A percentile compares a stretch with the other conserved stretches of the same genome.
Conservation (phyloP, 805 yeast species). For the Maudiozyma bulderi region DNA sequence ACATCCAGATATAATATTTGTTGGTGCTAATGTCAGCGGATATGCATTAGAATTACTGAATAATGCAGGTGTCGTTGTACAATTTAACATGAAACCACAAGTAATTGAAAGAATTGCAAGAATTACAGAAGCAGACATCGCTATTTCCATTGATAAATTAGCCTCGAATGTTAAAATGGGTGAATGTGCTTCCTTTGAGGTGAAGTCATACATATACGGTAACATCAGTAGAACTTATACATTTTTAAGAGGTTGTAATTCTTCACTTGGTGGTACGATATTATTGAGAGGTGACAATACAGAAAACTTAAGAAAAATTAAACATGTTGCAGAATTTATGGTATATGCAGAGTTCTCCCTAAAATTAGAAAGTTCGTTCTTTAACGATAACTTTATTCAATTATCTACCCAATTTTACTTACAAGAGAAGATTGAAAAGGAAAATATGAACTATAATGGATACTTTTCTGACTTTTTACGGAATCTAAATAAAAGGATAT, state of each 20-base stretch:
- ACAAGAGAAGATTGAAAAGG: constrained; percentile 10
- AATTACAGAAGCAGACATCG: constrained; percentile 75
- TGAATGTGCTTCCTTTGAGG: constrained; percentile 60
- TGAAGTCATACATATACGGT: constrained; percentile 51
- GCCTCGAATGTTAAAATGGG: constrained; percentile 70
- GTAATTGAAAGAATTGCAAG: constrained; percentile 71
- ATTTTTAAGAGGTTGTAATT: constrained; percentile 69
- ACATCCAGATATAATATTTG: constrained; percentile 68
- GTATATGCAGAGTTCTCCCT: constrained; percentile 70
- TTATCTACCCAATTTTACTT: constrained; percentile 34
- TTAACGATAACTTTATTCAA: constrained; percentile 59
- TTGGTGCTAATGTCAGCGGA: constrained; percentile 75
- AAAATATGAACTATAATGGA: constrained; percentile 14
- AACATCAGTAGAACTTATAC: constrained; percentile 58
- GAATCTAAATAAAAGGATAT: constrained; percentile 38
- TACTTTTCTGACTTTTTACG: constrained; percentile 33
- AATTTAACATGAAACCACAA: constrained; percentile 69
- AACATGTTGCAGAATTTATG: constrained; percentile 73
- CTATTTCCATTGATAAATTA: constrained; percentile 75
- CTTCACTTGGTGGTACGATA: constrained; percentile 73
- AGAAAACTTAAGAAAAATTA: constrained; percentile 53
- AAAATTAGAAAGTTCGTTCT: constrained; percentile 65
- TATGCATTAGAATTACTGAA: constrained; percentile 64
- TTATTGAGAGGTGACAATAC: constrained; percentile 70
- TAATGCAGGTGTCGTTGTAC: constrained; percentile 71